Percentiles rank a stretch among this genome's conserved stretches.
Conservation (phyloP, 2,329 filamentous ascomycete genomes). For the Pseudogymnoascus sp. region DNA sequence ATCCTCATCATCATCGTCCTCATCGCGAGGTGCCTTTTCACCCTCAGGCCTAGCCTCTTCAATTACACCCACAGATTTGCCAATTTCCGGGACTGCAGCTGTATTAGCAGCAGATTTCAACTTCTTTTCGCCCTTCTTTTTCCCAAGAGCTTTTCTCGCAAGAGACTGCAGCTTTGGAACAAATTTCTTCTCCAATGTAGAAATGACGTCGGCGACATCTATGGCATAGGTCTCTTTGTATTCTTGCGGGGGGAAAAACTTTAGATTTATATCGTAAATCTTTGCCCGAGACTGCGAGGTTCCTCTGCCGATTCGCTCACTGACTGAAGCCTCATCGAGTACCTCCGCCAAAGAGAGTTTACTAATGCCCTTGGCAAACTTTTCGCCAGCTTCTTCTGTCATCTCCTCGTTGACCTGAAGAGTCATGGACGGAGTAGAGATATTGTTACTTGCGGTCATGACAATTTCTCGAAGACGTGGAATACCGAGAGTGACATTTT, state of each 20-base stretch:
- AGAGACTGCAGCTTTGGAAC: constrained; percentile 61
- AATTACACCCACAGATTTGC: constrained; percentile 49
- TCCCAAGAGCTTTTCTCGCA: constrained; percentile 68
- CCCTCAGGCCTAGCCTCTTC: constrained; percentile 40
- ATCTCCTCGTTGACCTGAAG: constrained; percentile 68
- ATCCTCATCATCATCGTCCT: constrained; percentile 61
- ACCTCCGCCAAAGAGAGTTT: constrained; percentile 76
- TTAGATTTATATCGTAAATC: constrained; percentile 71
- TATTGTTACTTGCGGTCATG: constrained; percentile 87
- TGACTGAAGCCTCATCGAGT: constrained; percentile 70
- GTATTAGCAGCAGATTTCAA: constrained; percentile 47
- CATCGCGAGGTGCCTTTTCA: constrained; percentile 35
- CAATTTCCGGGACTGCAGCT: constrained; percentile 69
- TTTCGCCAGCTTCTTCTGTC: constrained; percentile 56
- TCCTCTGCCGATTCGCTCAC: constrained; percentile 69
- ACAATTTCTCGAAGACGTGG: constrained; percentile 93
- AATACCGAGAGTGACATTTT: constrained; percentile 98
- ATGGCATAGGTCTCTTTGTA: constrained; percentile 85
- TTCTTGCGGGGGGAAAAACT: constrained; percentile 76
- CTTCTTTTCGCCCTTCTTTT: constrained; percentile 59
- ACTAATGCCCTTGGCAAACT: constrained; percentile 87
- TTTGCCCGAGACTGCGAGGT: constrained; percentile 63
- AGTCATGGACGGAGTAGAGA: constrained; percentile 87
- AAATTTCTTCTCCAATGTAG: constrained; percentile 72
- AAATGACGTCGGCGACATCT: constrained; percentile 63